Percentiles rank a stretch among this genome's conserved stretches.
Conservation (phyloP, 2,329 filamentous ascomycete species). For the Rhexocercosporidium sp. region DNA sequence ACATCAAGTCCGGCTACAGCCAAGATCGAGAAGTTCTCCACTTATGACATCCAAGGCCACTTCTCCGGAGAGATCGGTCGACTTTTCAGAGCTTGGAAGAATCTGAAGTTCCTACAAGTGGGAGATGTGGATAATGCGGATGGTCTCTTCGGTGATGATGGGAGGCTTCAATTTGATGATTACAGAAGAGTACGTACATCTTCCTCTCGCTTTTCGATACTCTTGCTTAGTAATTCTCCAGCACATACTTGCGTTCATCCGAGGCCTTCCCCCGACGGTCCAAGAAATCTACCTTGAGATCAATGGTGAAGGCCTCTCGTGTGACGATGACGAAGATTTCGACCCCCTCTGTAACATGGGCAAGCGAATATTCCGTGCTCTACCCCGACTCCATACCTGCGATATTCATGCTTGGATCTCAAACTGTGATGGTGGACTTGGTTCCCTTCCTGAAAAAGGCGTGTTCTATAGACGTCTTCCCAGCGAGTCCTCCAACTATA, state of each 20-base stretch:
- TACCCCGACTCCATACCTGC: constrained; percentile 19
- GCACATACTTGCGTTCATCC: constrained; percentile 21
- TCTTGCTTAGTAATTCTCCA: neutral
- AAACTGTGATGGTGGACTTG: constrained; percentile 15
- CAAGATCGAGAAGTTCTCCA: constrained; percentile 20
- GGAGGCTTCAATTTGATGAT: constrained; percentile 1
- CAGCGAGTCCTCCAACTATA: neutral
- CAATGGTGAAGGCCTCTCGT: constrained; percentile 8
- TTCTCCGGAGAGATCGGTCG: constrained; percentile 15
- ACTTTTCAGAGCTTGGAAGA: constrained; percentile 20
- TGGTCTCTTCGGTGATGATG: constrained; percentile 14
- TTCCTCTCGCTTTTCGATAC: neutral
- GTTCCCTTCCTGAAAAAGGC: constrained; percentile 18
- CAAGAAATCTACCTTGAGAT: constrained; percentile 23
- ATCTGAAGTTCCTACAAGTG: constrained; percentile 22
- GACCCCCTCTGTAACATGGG: constrained; percentile 17
- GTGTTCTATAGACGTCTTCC: constrained; percentile 22
- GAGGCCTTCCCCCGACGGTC: constrained; percentile 19
- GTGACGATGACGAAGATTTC: constrained; percentile 26
- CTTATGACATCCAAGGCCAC: neutral
- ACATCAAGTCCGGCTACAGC: constrained; percentile 9
- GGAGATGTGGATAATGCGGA: constrained; percentile 17
- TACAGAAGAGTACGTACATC: constrained; percentile 13
- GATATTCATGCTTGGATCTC: constrained; percentile 28
- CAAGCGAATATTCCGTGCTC: constrained; percentile 16